Base-by-base conservation (phyloP, 768 basidiomycete species). In the Lactarius pseudohatsudake region DNA sequence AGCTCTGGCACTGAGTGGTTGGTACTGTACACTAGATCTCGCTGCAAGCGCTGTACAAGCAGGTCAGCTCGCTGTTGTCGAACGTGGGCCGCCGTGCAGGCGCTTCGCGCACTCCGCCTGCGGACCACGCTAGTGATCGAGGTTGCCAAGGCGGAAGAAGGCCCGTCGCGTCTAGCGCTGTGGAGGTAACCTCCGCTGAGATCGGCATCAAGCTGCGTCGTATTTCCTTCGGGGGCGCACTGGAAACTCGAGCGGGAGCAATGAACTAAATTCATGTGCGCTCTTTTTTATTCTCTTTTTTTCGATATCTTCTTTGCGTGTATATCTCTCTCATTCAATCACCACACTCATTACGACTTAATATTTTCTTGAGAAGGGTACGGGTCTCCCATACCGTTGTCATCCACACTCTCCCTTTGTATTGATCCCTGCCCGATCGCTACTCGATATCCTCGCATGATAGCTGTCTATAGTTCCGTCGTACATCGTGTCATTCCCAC, bases 121-220 rank as follows among this genome's bases (percentile, higher is more conserved):
- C 26, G 76, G 75, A 64, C 81, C 80, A 11, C 76, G 74, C 59
- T 80, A 69, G 64, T 81, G 74, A 15, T 80, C 71, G 74, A 80
- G 64, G 28, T 77, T 62, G 32, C 30, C 32, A 81, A 78, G 78
- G 72, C 80, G 78, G 71, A 78, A 74, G 57, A 64, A 43, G 43
- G 59, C 47, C 72, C 71, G 40, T 73, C 75, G 64, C 70, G 75
- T 32, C 65, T 70, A 28, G 70, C 72, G 61, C 69, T 75, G 32
- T 71, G 60, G 62, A 64, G 66, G n/a, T 76, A 75, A 40, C 1
- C 1, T 26, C 26, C 1, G 26, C 26, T 26, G 26, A 26, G 26
- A 26, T 26, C 26, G 26, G 26, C 26, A 26, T 26, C 26, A 26
- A 1, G 26, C 26, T 26, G 26, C 26, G 26, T 26, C 26, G 26